Conservation (phyloP, 176 grass and related monocot species). For the Oryza meyeriana region DNA sequence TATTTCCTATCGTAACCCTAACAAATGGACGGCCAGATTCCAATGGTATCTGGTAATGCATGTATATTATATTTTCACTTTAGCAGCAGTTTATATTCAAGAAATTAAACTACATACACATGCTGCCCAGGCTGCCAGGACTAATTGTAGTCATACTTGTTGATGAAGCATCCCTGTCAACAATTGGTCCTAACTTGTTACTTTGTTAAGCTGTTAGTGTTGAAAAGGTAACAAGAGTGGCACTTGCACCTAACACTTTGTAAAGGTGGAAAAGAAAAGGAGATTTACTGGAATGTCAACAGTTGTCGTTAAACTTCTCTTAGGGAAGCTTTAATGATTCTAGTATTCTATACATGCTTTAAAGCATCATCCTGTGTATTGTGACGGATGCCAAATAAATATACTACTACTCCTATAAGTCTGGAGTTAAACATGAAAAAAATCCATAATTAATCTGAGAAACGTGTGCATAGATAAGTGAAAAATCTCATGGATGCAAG, state of each 20-base stretch:
- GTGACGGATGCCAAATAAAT: no score
- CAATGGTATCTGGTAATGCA: no score
- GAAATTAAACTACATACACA: slow-evolving; percentile 5
- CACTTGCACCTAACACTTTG: slow-evolving; percentile 14
- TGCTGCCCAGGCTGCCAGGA: not conserved
- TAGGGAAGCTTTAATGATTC: not conserved
- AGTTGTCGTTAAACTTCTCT: slow-evolving; percentile 10
- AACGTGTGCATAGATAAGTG: not conserved
- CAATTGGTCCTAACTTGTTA: slow-evolving; percentile 31
- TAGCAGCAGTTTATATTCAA: not conserved
- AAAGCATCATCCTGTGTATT: not conserved
- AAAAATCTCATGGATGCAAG: not conserved
- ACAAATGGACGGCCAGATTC: no score
- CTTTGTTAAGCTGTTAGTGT: not conserved
- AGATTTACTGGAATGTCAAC: slow-evolving; percentile 14
- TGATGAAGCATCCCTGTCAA: slow-evolving; percentile 5
- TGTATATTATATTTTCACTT: not conserved
- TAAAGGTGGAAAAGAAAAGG: slow-evolving; percentile 1
- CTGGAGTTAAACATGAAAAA: not conserved
- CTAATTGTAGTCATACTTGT: not conserved
- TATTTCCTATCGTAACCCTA: no score
- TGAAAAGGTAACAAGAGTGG: slow-evolving; percentile 9
- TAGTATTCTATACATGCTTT: not conserved
- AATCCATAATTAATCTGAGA: not conserved
- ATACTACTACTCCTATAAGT: not conserved